These are phyloP conservation scores for Myrica gale DNA, from an alignment of 306 rosid species.

Conservation along the genomic window DNA sequence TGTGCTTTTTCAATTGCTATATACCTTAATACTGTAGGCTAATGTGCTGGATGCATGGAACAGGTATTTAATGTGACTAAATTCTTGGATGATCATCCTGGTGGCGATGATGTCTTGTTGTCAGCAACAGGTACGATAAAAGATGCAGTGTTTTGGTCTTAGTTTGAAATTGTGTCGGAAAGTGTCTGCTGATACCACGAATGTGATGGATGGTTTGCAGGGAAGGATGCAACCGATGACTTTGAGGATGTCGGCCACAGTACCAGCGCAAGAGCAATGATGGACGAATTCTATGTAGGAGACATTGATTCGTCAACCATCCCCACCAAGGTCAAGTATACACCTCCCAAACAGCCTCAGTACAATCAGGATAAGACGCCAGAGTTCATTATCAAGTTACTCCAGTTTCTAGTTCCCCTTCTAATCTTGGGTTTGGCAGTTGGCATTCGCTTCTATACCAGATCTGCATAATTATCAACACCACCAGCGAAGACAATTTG, in stretches of 20 bases:
- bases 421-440: conserved; percentile 72
- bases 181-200: conserved; percentile 14
- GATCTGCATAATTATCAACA: conserved; percentile 38
- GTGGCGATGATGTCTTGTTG: conserved; percentile 87
- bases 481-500: conserved; percentile 6
- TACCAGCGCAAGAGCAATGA: conserved; percentile 64
- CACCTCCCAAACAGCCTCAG: conserved; percentile 74
- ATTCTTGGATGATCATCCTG: conserved; percentile 97
- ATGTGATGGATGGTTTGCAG: conserved; percentile 41
- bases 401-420: conserved; percentile 77
- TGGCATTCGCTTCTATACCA: conserved; percentile 68
- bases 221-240: conserved; percentile 85
- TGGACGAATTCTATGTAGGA: conserved; percentile 85
- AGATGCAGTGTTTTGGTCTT: conserved; percentile 1
- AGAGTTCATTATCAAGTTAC: conserved; percentile 62
- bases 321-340: conserved; percentile 51
- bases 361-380: conserved; percentile 73
- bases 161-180: conserved; percentile 14
- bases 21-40: conserved; percentile 17
- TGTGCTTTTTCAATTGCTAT: neutral
- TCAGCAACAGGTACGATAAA: conserved; percentile 61
- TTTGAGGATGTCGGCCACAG: conserved; percentile 92
- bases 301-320: conserved; percentile 65
- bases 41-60: conserved; percentile 28
- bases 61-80: conserved; percentile 91